Base-by-base conservation (phyloP, 768 basidiomycete genomes). In the Hygrocybe punicea region DNA sequence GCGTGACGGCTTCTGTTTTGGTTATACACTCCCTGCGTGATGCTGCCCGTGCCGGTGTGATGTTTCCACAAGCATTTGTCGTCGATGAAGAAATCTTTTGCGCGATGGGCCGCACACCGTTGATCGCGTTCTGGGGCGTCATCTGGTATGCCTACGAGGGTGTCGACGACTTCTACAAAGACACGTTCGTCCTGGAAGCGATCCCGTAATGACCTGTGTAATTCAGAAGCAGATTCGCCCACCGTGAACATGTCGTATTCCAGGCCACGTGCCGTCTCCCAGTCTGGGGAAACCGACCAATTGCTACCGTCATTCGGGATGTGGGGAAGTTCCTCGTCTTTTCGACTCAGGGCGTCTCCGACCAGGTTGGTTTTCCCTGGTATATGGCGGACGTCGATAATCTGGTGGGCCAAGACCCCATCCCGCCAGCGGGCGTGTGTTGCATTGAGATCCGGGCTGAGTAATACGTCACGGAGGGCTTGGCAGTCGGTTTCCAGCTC, bases 401-500 rank as follows among this genome's bases (percentile, higher is more conserved):
- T 68, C 14, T 69, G 61, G 39, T 61, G 21, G 2, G 45, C 45
- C 11, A 47, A 17, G 7, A 47, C 45, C 6, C 17, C 16, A 19
- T 47, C 45, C 21, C 13, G 17, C 45, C 45, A 47, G n/a, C 45
- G 16, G 16, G 17, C 21, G 17, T 47, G 45, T 13, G 16, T 17
- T 5, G 21, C 16, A 23, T 23, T 47, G 11, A 19, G 21, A 19
- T 47, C 23, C 6, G n/a, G 17, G 11, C 45, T 71, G 0, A 62
- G 2, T 0, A 77, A 58, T 1, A 67, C 40, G 50, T 75, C 72
- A 4, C 67, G 47, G 1, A 76, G 62, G 1, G 73, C 73, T 34
- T 71, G 64, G 57, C 73, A 75, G 59, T 76, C 74, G 0, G 72
- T 76, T 51, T 72, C 67, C 13, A 76, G 40, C 45, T 73, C 67